Evolutionary conservation across 495 filamentous ascomycete genomes (phyloP).

Genomic region (Podospora didyma): DNA sequence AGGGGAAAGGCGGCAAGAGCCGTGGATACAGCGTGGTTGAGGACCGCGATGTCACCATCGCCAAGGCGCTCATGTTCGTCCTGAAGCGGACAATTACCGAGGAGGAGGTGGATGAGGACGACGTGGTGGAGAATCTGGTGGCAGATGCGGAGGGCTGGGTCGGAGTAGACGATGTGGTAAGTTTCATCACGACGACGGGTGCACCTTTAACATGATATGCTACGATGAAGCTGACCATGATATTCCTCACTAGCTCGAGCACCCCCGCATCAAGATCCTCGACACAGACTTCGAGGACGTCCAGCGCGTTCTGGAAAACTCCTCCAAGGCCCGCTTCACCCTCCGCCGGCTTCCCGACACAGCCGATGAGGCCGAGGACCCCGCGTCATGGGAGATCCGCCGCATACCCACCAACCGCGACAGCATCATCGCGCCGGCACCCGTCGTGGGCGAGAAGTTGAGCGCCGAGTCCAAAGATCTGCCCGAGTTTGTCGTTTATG

Average conservation of each 20-base stretch:
- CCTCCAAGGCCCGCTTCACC: constrained; percentile 30
- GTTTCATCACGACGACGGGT: constrained; percentile 2
- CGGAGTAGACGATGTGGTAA: constrained; percentile 34
- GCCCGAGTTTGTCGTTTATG: constrained; percentile 34
- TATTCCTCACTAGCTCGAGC: constrained; percentile 26
- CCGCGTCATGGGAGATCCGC: constrained; percentile 27
- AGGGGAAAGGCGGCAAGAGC: constrained; percentile 27
- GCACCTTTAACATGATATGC: background rate
- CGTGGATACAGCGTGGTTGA: constrained; percentile 40
- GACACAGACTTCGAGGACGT: constrained; percentile 33
- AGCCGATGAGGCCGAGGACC: constrained; percentile 12
- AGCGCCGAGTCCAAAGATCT: constrained; percentile 22
- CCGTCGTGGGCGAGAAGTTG: constrained; percentile 24
- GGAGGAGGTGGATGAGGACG: constrained; percentile 32
- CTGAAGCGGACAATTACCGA: constrained; percentile 37
- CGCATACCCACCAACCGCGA: constrained; percentile 18
- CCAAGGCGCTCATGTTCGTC: constrained; percentile 41
- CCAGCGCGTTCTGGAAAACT: constrained; percentile 28
- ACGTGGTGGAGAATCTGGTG: constrained; percentile 33
- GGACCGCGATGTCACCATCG: constrained; percentile 35
- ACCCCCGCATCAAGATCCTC: constrained; percentile 27
- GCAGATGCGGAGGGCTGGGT: constrained; percentile 41
- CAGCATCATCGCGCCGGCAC: constrained; percentile 7
- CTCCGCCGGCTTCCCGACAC: constrained; percentile 18
- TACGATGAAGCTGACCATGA: background rate